Conservation (phyloP, 2,329 filamentous ascomycete genomes). For the Exserohilum turcica region DNA sequence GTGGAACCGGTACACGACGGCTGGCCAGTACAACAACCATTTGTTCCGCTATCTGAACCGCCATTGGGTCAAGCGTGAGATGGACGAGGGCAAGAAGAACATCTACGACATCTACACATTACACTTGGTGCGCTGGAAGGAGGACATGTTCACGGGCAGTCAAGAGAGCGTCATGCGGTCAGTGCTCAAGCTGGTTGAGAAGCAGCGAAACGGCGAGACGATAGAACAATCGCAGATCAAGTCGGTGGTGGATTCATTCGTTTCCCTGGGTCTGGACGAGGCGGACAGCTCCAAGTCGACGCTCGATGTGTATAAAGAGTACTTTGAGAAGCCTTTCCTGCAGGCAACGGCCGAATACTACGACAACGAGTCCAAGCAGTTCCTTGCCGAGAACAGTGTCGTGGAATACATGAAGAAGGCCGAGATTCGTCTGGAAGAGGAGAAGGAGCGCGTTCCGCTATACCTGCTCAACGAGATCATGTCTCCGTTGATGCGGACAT, state of each 20-base stretch:
- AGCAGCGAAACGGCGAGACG: constrained; percentile 95
- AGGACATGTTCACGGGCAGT: constrained; percentile 84
- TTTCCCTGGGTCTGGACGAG: constrained; percentile 92
- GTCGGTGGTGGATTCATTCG: constrained; percentile 91
- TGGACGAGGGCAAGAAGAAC: constrained; percentile 98
- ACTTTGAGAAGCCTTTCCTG: constrained; percentile 93
- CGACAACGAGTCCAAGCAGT: constrained; percentile 87
- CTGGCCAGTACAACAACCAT: constrained; percentile 97
- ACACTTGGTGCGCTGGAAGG: constrained; percentile 93
- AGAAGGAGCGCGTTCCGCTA: constrained; percentile 89
- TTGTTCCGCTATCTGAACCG: constrained; percentile 94
- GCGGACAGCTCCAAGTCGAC: constrained; percentile 91
- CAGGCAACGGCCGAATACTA: constrained; percentile 85
- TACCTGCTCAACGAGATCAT: constrained; percentile 93
- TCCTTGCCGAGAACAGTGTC: constrained; percentile 94
- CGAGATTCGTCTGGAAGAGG: constrained; percentile 83
- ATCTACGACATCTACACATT: constrained; percentile 98
- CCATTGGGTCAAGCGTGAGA: constrained; percentile 98
- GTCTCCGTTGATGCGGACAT: constrained; percentile 79
- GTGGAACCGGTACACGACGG: constrained; percentile 94
- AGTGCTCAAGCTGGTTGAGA: constrained; percentile 92
- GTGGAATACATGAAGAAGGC: constrained; percentile 99
- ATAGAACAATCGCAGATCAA: constrained; percentile 98
- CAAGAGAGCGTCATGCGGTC: constrained; percentile 91
- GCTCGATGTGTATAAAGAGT: constrained; percentile 88